phyloP scores from a whole-genome alignment of 441 rosid species.

The Euphorbia schlechtendalii region DNA sequence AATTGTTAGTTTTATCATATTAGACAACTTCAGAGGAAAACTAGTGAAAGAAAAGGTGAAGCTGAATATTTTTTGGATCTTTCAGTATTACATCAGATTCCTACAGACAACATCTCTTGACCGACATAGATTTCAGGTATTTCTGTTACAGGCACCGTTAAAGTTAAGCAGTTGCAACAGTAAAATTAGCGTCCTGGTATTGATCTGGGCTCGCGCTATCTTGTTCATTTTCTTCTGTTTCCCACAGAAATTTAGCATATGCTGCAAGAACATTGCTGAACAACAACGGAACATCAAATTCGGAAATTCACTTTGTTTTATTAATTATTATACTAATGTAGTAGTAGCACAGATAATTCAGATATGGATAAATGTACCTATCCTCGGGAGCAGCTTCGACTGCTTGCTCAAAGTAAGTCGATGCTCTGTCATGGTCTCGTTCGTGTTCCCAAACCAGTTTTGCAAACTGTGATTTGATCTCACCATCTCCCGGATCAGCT shows the following conservation, averaged over 20 bases:
- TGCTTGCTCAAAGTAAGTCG: slow-evolving; percentile 48
- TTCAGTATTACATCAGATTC: too few species aligned
- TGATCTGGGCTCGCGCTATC: slow-evolving; percentile 19
- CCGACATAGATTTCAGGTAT: neutral
- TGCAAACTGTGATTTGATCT: slow-evolving; percentile 50
- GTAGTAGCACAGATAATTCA: neutral
- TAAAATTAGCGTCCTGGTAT: slow-evolving; percentile 15
- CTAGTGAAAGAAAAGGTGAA: too few species aligned
- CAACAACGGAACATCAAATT: slow-evolving; percentile 3
- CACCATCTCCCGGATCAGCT: slow-evolving; percentile 49
- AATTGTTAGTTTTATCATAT: too few species aligned
- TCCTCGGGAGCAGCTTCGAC: slow-evolving; percentile 49
- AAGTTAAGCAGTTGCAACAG: slow-evolving; percentile 16
- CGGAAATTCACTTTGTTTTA: neutral
- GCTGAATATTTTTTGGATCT: too few species aligned
- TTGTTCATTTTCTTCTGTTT: slow-evolving; percentile 41
- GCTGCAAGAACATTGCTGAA: slow-evolving; percentile 67
- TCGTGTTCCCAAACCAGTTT: slow-evolving; percentile 53
- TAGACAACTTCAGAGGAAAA: too few species aligned
- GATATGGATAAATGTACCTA: slow-evolving; percentile 33
- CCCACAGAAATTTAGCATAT: slow-evolving; percentile 80
- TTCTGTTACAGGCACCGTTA: neutral
- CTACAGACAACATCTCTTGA: too few species aligned
- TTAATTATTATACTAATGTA: too few species aligned
- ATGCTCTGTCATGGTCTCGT: slow-evolving; percentile 50